Evolutionary conservation across 305 asterid species (phyloP), one percentile per base, ranked within the genome.

Genomic region (Andrographis paniculata): DNA sequence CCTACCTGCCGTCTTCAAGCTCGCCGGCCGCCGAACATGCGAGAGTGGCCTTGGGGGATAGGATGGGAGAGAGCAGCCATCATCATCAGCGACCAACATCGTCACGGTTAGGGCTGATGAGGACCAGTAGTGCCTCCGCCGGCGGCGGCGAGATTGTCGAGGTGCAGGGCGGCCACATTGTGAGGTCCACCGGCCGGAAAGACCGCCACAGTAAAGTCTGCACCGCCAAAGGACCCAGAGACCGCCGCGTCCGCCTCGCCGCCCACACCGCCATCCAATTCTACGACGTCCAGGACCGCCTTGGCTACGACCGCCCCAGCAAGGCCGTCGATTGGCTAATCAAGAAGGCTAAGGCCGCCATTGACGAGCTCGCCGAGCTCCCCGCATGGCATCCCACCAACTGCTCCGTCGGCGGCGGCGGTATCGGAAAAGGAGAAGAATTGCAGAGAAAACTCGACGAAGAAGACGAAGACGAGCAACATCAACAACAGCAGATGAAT

Each of bases 271-370:
- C 94, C 4, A 83, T 83, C 45, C 92, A 83, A 38, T 83, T 83
- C 61, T 83, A 83, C 47, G 94, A 83, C 38, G 94, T 83, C 0
- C 94, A 83, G 41, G 94, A 83, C 60, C 71, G 94, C 36, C 71
- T 83, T 8, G 94, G 94, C 21, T 82, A 72, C 44, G 94, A 82
- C 72, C 70, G 94, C 6, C 94, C 94, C 0, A 83, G 94, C 62
- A 83, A 83, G 50, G 94, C 94, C 0, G 94, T 83, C 1, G 94
- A 83, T 66, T 83, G 94, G 94, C 70, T 83, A 19, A 79, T 83
- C 35, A 74, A 72, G 45, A 79, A 79, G 40, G 94, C 94, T 0
- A 71, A 80, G 60, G 49, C 68, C 2, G 75, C 94, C 56, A 83
- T 83, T 23, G 94, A 83, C 28, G 81, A 79, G 42, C 73, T 83